These are phyloP conservation scores for Sclerotinia spermophila DNA, from an alignment of 2,329 filamentous ascomycete genomes.

Conservation along the genomic window DNA sequence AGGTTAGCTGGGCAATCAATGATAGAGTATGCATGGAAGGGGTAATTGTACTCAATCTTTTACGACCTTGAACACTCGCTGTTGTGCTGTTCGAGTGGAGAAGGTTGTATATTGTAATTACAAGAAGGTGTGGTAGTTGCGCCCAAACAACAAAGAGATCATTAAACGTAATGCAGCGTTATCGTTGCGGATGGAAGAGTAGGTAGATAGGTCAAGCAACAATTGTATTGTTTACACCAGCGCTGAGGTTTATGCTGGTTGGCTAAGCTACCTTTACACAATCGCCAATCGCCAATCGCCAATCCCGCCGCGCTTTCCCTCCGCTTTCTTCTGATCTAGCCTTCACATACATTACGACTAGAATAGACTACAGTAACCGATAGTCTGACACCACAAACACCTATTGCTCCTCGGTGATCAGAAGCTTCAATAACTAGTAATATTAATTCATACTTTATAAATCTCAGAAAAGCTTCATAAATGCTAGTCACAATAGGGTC, in stretches of 20 bases:
- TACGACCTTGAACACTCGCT: not conserved
- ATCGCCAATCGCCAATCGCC: conserved; percentile 9
- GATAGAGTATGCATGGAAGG: not conserved
- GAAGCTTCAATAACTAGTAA: not conserved
- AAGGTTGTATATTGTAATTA: not conserved
- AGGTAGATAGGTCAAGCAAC: not conserved
- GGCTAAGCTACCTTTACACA: conserved; percentile 9
- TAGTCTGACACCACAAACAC: not conserved
- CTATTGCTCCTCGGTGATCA: not conserved
- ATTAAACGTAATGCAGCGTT: not conserved
- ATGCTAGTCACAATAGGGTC: conserved; percentile 10
- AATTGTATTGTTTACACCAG: conserved; percentile 6
- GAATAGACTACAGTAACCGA: conserved; percentile 7
- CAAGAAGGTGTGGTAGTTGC: conserved; percentile 1
- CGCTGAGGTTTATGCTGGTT: not conserved
- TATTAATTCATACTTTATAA: not conserved
- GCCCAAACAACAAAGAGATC: not conserved
- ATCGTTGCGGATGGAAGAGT: not conserved
- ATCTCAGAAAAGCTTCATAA: not conserved
- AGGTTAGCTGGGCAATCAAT: conserved; percentile 32
- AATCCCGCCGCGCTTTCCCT: conserved; percentile 7
- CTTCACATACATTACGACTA: no score
- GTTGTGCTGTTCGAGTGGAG: not conserved
- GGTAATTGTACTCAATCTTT: not conserved
- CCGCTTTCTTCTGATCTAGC: conserved; percentile 4